A percentile compares a stretch with the other conserved stretches of the same genome.
Evolutionary conservation across 768 basidiomycete genomes (phyloP).

Genomic region (Macrolepiota dolichaula): DNA sequence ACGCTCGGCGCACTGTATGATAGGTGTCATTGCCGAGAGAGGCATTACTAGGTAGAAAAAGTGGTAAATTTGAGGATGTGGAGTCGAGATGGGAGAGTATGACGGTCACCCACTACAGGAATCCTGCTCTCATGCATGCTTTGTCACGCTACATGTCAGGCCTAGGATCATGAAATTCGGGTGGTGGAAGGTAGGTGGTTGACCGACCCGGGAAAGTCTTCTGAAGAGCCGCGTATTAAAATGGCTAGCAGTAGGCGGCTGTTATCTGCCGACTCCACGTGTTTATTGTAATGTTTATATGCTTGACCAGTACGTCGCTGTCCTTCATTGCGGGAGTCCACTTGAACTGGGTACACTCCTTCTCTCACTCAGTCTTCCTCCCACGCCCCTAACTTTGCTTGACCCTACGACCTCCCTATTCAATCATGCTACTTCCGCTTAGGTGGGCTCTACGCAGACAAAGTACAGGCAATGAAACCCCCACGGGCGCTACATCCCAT

Average conservation of each 20-base stretch:
- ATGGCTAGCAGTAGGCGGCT: too few relatives aligned
- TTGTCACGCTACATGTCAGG: too few relatives aligned
- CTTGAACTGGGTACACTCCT: background rate
- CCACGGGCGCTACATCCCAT: slow-evolving; percentile 1
- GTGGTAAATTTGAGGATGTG: too few relatives aligned
- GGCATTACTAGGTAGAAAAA: too few relatives aligned
- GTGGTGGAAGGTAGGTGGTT: too few relatives aligned
- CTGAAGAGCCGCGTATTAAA: background rate
- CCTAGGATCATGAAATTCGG: too few relatives aligned
- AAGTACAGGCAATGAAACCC: slow-evolving; percentile 14
- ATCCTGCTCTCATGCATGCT: too few relatives aligned
- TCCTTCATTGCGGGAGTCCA: background rate
- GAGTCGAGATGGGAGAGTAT: too few relatives aligned
- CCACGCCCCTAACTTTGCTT: background rate
- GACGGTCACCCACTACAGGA: too few relatives aligned
- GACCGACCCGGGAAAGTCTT: background rate
- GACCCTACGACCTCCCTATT: background rate
- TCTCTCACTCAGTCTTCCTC: background rate
- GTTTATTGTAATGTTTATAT: too few relatives aligned
- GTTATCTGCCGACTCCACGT: background rate
- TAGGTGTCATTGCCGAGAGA: too few relatives aligned
- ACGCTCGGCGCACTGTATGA: too few relatives aligned
- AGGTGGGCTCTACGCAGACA: slow-evolving; percentile 18
- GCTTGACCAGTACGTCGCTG: background rate
- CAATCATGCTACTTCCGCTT: background rate